Percentiles rank a stretch among this genome's conserved stretches.
Evolutionary conservation across 257 asterid species (phyloP).

Genomic region (Lantana camara): DNA sequence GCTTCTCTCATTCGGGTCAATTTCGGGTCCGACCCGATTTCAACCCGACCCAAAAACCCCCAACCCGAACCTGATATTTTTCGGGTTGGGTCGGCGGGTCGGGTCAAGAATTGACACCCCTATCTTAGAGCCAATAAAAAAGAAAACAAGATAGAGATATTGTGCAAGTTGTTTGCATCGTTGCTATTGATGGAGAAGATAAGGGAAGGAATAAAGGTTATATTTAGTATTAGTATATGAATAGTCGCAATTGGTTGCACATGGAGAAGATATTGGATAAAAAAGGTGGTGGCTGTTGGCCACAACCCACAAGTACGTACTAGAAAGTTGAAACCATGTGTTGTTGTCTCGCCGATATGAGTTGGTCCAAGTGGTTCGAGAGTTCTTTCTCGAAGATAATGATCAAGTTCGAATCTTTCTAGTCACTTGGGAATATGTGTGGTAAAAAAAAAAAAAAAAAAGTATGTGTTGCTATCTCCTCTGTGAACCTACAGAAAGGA

Average conservation of each 20-base stretch:
- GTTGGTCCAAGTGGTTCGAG: too few species aligned
- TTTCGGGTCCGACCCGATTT: too few species aligned
- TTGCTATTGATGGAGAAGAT: conserved; percentile 35
- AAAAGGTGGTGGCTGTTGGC: conserved; percentile 12
- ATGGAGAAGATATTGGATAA: conserved; percentile 20
- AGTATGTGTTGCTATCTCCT: neutral
- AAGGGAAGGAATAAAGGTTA: conserved; percentile 29
- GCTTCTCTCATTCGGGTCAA: too few species aligned
- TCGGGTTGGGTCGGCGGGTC: too few species aligned
- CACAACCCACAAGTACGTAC: conserved; percentile 34
- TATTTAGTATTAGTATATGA: conserved; percentile 19
- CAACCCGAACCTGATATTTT: too few species aligned
- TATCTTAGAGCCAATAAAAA: neutral
- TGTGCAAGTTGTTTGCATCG: conserved; percentile 34
- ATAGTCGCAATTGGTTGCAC: conserved; percentile 30
- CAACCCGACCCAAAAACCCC: too few species aligned
- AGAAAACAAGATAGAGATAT: conserved; percentile 14
- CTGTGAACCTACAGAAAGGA: neutral
- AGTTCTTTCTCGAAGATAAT: too few species aligned
- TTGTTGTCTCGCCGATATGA: neutral
- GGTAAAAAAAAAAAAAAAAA: too few species aligned
- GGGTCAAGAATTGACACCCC: too few species aligned
- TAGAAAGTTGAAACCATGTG: conserved; percentile 41
- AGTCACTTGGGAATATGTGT: too few species aligned
- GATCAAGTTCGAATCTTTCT: too few species aligned